Conservation (phyloP, 2,329 filamentous ascomycete genomes). For the Microsporum audouinii region DNA sequence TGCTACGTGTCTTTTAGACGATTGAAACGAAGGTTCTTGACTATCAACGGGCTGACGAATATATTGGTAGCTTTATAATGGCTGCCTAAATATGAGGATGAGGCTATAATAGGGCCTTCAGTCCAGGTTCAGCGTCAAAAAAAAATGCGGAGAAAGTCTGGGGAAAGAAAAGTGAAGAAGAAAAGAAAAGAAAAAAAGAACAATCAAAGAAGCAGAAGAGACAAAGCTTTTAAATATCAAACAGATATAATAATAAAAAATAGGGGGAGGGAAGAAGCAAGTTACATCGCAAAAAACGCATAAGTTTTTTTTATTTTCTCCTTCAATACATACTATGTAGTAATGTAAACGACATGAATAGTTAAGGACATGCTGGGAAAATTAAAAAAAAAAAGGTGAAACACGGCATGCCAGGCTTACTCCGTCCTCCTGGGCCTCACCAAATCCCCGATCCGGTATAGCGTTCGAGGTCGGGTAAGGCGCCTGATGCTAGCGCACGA, state of each 20-base stretch:
- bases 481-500: no score
- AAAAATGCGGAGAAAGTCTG: constrained; percentile 1
- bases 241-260: background rate
- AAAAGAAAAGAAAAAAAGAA: background rate
- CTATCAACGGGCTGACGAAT: background rate
- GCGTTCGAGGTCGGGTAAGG: no score
- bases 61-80: background rate
- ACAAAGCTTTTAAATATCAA: background rate
- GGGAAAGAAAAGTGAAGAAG: background rate
- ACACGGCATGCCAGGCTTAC: background rate
- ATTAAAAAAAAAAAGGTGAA: background rate
- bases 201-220: background rate
- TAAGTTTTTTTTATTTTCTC: background rate
- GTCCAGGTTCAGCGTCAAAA: background rate
- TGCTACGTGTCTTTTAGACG: background rate
- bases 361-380: no score
- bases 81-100: background rate
- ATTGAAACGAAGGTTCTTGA: background rate
- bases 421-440: background rate
- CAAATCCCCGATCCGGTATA: no score
- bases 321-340: background rate
- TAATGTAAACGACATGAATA: background rate
- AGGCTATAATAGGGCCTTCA: background rate
- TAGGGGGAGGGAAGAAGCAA: background rate
- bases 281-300: background rate